Percentiles rank a stretch among this genome's conserved stretches.
phyloP scores from a whole-genome alignment of 495 filamentous ascomycete genomes.

The Xylaria flabelliformis region DNA sequence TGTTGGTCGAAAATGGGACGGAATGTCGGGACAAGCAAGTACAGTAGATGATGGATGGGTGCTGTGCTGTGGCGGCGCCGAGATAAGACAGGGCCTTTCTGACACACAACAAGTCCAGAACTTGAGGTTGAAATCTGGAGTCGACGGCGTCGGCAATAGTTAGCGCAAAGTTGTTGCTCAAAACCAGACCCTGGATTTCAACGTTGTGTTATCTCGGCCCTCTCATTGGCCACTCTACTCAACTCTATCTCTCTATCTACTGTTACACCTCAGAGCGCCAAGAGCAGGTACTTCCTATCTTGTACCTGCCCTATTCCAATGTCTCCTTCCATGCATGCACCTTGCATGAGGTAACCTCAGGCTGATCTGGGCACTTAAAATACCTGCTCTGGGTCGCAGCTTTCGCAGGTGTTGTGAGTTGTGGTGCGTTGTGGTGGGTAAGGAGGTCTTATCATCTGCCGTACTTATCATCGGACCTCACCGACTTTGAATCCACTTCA shows the following conservation, averaged over 20 bases:
- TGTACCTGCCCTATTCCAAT: not conserved
- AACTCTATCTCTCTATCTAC: slow-evolving; percentile 18
- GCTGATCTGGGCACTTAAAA: not conserved
- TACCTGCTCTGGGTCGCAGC: not conserved
- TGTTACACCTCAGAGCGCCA: not conserved
- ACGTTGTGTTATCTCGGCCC: slow-evolving; percentile 11
- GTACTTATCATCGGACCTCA: slow-evolving; percentile 14
- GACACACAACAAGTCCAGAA: not conserved
- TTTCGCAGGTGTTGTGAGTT: not conserved
- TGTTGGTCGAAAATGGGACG: slow-evolving; percentile 15
- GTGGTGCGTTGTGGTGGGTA: not conserved
- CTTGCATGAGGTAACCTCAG: not conserved
- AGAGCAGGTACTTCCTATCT: slow-evolving; percentile 11
- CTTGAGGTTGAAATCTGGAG: slow-evolving; percentile 15
- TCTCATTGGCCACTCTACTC: slow-evolving; percentile 2
- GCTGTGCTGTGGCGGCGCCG: not conserved
- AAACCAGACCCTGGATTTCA: slow-evolving; percentile 10
- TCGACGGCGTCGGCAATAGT: slow-evolving; percentile 17
- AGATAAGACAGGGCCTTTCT: slow-evolving; percentile 3
- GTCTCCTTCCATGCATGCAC: not conserved
- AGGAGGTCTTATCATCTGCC: slow-evolving; percentile 13
- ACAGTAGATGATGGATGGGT: not conserved
- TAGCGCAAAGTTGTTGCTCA: slow-evolving; percentile 17
- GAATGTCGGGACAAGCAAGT: not conserved
- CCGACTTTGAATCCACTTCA: slow-evolving; percentile 14